Base-by-base conservation (phyloP, 345 rosid genomes). In the Rhodomyrtus tomentosa region DNA sequence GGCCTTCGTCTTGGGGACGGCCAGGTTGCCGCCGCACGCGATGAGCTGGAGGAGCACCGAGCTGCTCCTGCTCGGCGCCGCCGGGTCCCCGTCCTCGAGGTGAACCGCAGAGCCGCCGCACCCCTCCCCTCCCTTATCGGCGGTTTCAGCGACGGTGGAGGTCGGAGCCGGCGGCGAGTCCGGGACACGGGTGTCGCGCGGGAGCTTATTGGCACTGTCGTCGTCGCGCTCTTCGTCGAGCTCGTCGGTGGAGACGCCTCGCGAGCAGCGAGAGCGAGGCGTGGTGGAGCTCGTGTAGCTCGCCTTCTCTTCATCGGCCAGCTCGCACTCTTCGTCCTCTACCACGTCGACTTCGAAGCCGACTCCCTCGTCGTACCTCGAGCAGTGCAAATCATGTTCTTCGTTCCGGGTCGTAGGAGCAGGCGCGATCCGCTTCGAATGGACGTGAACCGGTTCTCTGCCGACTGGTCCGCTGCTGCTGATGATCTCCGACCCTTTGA, bases 401-500 rank as follows among this genome's bases (percentile, higher is more conserved):
- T 27, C 54, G 38, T 48, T 48, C 40, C 55, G 21, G 82, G 5
- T 51, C 22, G 55, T 27, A 21, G 40, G 0, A 42, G 40, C 32
- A 13, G 53, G 12, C 82, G 53, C 38, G 40, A 81, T 91, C 36
- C 83, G 91, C 84, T 89, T 95, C 84, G 89, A 81, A 83, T 89
- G 90, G 86, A 50, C 32, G 82, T 10, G 76, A 36, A 68, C 54
- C 55, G 52, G 82, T 50, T 81, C 82, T 50, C 82, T 81, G 54
- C 36, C 73, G 25, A 82, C 13, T 32, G 24, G 11, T 81, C 21
- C 55, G 56, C 55, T 29, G 56, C 38, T 25, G 82, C 87, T 86
- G 54, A 92, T 80, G 82, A 96, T 85, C 82, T 96, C 98, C n/a
- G 99, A 96, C 25, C 99, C 99, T 90, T 96, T 96, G 85, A 96